Conservation (phyloP, 768 basidiomycete species). For the Pilatotrama ljubarskyi region DNA sequence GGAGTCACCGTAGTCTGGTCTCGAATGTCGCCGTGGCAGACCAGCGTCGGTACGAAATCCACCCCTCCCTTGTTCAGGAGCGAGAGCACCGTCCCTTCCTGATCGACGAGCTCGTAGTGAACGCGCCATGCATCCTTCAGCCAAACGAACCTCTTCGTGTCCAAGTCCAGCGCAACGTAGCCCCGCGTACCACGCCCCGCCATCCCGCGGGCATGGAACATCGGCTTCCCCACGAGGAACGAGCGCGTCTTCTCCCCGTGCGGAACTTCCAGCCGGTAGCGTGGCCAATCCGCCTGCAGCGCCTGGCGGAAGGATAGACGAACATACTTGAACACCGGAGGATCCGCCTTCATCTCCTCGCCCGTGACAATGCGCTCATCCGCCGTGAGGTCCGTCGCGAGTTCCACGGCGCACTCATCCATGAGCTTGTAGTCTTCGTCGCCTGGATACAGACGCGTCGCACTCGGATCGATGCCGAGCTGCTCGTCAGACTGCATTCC, state of each 20-base stretch:
- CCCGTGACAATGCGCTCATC: not conserved
- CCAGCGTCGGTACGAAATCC: not conserved
- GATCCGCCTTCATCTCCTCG: not conserved
- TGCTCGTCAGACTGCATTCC: not conserved
- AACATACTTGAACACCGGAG: not conserved
- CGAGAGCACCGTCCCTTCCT: not conserved
- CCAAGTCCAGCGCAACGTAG: slow-evolving; percentile 2
- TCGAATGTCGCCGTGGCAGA: slow-evolving; percentile 13
- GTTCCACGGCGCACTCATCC: not conserved
- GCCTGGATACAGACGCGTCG: not conserved
- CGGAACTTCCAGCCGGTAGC: slow-evolving; percentile 1
- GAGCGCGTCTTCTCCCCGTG: not conserved
- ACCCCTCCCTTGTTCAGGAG: not conserved
- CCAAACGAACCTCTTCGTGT: not conserved
- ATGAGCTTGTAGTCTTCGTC: not conserved
- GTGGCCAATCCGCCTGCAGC: not conserved
- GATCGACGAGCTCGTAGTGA: not conserved
- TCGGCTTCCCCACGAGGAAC: not conserved
- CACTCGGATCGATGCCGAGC: slow-evolving; percentile 1
- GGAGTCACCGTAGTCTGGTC: not conserved
- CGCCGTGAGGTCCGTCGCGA: too few relatives aligned
- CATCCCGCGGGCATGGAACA: not conserved
- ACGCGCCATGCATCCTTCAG: slow-evolving; percentile 15
- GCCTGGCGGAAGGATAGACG: not conserved
- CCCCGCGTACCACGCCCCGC: slow-evolving; percentile 5